Percentiles rank a stretch among this genome's conserved stretches.
phyloP scores from a whole-genome alignment of 352 stramenopile species.

The Globisporangium splendens region DNA sequence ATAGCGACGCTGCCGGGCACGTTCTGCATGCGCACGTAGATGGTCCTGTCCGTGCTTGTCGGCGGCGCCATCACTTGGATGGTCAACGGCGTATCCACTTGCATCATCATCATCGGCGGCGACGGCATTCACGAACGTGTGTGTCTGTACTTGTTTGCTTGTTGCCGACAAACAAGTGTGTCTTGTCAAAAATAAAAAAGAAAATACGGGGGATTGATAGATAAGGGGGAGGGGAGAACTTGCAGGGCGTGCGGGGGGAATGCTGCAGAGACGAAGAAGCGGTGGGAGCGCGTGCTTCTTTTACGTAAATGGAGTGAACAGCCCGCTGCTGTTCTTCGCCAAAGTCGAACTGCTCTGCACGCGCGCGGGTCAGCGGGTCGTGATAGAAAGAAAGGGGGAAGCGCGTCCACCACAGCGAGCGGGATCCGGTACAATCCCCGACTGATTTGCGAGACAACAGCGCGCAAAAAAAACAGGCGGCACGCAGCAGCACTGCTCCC shows the following conservation, averaged over 20 bases:
- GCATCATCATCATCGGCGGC: constrained; percentile 37
- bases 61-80: constrained; percentile 42
- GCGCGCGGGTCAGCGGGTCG: neutral
- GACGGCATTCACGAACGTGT: constrained; percentile 3
- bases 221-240: neutral
- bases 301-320: constrained; percentile 18
- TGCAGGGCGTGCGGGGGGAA: constrained; percentile 3
- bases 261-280: neutral
- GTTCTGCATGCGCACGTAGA: constrained; percentile 77
- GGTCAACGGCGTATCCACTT: constrained; percentile 27
- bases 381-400: neutral
- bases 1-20: constrained; percentile 53
- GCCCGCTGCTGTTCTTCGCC: constrained; percentile 15
- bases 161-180: constrained; percentile 4
- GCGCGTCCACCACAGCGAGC: neutral
- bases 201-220: constrained; percentile 1
- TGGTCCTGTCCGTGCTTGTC: constrained; percentile 26
- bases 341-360: constrained; percentile 22
- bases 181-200: constrained; percentile 5
- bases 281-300: neutral
- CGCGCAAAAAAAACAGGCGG: neutral
- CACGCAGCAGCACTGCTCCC: neutral
- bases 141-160: neutral
- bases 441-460: neutral
- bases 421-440: neutral